Evolutionary conservation across 2,329 filamentous ascomycete genomes (phyloP), one percentile per base, ranked within the genome.

Genomic region (Phialocephala sp.): DNA sequence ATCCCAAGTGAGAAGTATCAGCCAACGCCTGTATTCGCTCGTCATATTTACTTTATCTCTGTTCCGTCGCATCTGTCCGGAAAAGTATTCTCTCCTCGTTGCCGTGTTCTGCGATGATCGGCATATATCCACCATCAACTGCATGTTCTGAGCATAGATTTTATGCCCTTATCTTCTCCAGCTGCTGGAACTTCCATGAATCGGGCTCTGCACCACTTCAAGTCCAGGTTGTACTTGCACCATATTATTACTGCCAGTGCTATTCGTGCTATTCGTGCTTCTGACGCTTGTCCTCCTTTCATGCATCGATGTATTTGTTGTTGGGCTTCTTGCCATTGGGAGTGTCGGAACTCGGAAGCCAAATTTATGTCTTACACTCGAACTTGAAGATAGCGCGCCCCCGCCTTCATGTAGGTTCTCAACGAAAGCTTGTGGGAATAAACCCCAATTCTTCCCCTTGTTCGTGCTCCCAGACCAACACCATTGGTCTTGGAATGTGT

Each of bases 371-470:
- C 18, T 36, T 35, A 37, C 55, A 14, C 55, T 57, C 18, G 55
- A n/a, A 41, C 55, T 57, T 12, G 55, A 57, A 4, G 36, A 37
- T 15, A 57, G 8, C 14, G n/a, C 8, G 8, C 55, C 27, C 27
- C 27, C 55, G 18, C 41, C 55, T 59, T 62, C 64, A 18, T 39
- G 35, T 32, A 63, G 18, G 52, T 67, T 64, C 32, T 74, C 71
- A 1, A 76, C 72, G 58, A 76, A 76, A 8, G 66, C 36, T 1
- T 61, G 58, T 1, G 74, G 75, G 47, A 76, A 76, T 1, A 76
- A 35, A 2, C 75, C 75, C 71, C 70, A 76, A 18, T 18, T n/a
- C 66, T 75, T 74, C 1, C 75, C 73, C 55, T 74, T 75, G 1
- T 60, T 64, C 2, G 65, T 73, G 45, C 72, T 68, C 11, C 75